phyloP scores from a whole-genome alignment of 2,329 filamentous ascomycete genomes.

The Claviceps purpurea region DNA sequence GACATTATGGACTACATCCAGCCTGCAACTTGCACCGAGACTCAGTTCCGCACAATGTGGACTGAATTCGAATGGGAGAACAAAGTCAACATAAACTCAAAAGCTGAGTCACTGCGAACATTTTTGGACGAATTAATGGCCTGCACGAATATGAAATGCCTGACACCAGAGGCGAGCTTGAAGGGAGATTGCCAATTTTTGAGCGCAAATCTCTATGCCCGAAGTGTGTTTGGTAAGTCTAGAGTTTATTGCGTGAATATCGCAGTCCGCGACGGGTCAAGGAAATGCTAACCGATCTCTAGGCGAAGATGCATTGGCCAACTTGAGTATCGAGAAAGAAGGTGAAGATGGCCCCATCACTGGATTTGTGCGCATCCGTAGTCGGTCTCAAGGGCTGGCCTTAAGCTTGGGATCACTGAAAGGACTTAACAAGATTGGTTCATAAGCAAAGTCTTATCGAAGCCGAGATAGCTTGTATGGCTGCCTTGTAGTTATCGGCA shows the following conservation, averaged over 20 bases:
- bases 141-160: constrained; percentile 95
- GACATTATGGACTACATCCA: constrained; percentile 99
- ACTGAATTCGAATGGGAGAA: constrained; percentile 99
- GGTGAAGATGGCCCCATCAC: constrained; percentile 90
- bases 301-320: constrained; percentile 98
- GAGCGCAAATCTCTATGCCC: constrained; percentile 90
- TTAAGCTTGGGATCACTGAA: constrained; percentile 89
- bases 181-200: constrained; percentile 97
- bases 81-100: constrained; percentile 99
- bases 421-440: constrained; percentile 72
- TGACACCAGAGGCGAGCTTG: constrained; percentile 90
- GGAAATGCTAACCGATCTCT: constrained; percentile 12
- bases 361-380: constrained; percentile 94
- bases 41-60: constrained; percentile 99
- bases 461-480: no score
- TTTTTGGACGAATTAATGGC: constrained; percentile 94
- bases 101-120: constrained; percentile 79
- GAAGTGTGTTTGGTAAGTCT: constrained; percentile 90
- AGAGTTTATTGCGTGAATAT: not conserved
- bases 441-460: constrained; percentile 9
- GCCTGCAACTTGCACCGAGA: constrained; percentile 90
- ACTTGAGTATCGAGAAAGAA: constrained; percentile 95
- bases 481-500: no score
- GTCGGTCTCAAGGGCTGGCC: constrained; percentile 87
- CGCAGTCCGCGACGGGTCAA: not conserved